These are phyloP conservation scores for Triadica sebifera DNA, from an alignment of 345 rosid species.

Conservation along the genomic window DNA sequence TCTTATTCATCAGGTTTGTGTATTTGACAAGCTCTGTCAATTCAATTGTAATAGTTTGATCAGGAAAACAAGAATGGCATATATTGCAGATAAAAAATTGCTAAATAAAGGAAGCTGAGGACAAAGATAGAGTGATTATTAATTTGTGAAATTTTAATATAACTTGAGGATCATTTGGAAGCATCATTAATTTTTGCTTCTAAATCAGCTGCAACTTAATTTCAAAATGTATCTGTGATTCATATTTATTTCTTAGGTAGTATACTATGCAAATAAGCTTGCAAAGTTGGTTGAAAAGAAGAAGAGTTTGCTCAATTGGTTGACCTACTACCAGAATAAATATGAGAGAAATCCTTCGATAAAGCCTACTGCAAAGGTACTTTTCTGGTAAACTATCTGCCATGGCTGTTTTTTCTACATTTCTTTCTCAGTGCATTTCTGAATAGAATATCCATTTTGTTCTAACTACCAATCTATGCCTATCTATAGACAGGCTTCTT, in stretches of 20 bases:
- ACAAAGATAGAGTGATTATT: not conserved
- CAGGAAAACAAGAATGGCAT: not conserved
- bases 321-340: slow-evolving; percentile 68
- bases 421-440: slow-evolving; percentile 7
- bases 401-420: slow-evolving; percentile 8
- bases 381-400: slow-evolving; percentile 17
- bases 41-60: not conserved
- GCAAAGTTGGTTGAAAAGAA: slow-evolving; percentile 66
- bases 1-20: slow-evolving; percentile 74
- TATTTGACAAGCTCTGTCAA: too few relatives aligned
- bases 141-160: not conserved
- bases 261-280: slow-evolving; percentile 80
- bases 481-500: slow-evolving; percentile 66
- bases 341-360: slow-evolving; percentile 54
- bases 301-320: slow-evolving; percentile 68
- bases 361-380: slow-evolving; percentile 79
- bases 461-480: not conserved
- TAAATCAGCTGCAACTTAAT: not conserved
- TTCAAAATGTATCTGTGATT: slow-evolving; percentile 9
- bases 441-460: not conserved
- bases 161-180: not conserved
- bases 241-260: slow-evolving; percentile 44
- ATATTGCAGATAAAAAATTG: not conserved
- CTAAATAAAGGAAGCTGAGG: not conserved
- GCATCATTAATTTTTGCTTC: not conserved